Conservation (phyloP, 768 basidiomycete species). For the Strobilomyces confusus region DNA sequence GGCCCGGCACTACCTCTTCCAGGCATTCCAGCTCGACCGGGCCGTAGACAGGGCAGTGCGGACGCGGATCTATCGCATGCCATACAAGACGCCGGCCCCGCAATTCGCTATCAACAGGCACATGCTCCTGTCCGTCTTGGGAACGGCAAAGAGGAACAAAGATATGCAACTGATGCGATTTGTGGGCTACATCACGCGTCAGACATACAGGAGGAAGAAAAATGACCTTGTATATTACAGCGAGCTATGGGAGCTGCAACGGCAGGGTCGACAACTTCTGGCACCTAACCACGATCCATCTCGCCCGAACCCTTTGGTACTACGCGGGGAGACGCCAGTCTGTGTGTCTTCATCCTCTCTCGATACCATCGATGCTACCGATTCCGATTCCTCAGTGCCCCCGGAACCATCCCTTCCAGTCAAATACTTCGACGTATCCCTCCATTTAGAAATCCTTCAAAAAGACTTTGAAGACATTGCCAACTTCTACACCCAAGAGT, state of each 20-base stretch:
- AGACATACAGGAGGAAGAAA: slow-evolving; percentile 47
- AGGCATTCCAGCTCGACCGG: slow-evolving; percentile 48
- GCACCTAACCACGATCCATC: slow-evolving; percentile 22
- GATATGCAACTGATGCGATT: slow-evolving; percentile 59
- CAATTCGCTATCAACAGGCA: slow-evolving; percentile 51
- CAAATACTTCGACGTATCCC: slow-evolving; percentile 44
- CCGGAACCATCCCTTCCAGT: slow-evolving; percentile 15
- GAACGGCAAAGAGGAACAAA: slow-evolving; percentile 55
- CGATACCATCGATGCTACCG: background rate
- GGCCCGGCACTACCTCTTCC: slow-evolving; percentile 62
- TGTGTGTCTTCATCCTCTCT: background rate
- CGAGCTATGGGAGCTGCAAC: slow-evolving; percentile 27
- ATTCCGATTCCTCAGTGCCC: slow-evolving; percentile 29
- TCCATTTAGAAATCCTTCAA: slow-evolving; percentile 54
- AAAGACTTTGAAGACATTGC: slow-evolving; percentile 52
- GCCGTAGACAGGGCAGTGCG: slow-evolving; percentile 31
- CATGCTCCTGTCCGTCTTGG: slow-evolving; percentile 55
- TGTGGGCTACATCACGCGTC: slow-evolving; percentile 45
- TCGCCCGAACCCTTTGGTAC: background rate
- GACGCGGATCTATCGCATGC: slow-evolving; percentile 28
- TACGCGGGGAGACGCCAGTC: background rate
- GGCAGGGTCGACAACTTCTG: slow-evolving; percentile 20
- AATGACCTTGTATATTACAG: slow-evolving; percentile 42
- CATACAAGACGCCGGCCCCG: slow-evolving; percentile 41
- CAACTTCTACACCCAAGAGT: slow-evolving; percentile 35